Evolutionary conservation across 2,329 filamentous ascomycete genomes (phyloP).

Genomic region (Coniella vitis): DNA sequence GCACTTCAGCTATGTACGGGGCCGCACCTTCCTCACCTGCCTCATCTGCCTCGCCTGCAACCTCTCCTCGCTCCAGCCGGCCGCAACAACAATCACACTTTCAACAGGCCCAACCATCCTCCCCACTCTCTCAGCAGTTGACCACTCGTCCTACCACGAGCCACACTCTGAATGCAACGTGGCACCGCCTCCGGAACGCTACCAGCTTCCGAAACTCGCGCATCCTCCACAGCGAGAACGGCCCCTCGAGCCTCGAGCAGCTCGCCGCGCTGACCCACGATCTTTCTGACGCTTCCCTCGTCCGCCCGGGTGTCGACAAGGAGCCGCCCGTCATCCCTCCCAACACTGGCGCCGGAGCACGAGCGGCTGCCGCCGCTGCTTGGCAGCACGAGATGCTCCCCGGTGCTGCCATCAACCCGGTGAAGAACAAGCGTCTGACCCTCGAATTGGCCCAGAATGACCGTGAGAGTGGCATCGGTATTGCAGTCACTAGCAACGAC

Average conservation of each 20-base stretch:
- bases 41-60: neutral
- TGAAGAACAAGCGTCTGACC: slow-evolving; percentile 37
- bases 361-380: slow-evolving; percentile 51
- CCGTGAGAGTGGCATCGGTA: slow-evolving; percentile 58
- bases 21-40: neutral
- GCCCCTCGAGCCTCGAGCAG: slow-evolving; percentile 17
- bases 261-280: slow-evolving; percentile 3
- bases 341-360: slow-evolving; percentile 54
- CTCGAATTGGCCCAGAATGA: slow-evolving; percentile 47
- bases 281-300: slow-evolving; percentile 20
- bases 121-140: slow-evolving; percentile 13
- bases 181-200: slow-evolving; percentile 12
- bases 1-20: slow-evolving; percentile 3
- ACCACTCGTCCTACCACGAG: slow-evolving; percentile 27
- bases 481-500: slow-evolving; percentile 42
- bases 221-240: slow-evolving; percentile 35
- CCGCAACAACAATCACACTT: slow-evolving; percentile 2
- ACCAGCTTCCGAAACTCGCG: slow-evolving; percentile 35
- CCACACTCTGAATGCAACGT: slow-evolving; percentile 33
- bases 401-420: slow-evolving; percentile 4
- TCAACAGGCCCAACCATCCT: neutral
- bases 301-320: slow-evolving; percentile 41
- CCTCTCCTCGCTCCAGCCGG: neutral
- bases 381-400: slow-evolving; percentile 45
- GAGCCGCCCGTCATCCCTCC: slow-evolving; percentile 55